Evolutionary conservation across 2,329 filamentous ascomycete species (phyloP).

Genomic region (Graphiopsis chlorocephala): DNA sequence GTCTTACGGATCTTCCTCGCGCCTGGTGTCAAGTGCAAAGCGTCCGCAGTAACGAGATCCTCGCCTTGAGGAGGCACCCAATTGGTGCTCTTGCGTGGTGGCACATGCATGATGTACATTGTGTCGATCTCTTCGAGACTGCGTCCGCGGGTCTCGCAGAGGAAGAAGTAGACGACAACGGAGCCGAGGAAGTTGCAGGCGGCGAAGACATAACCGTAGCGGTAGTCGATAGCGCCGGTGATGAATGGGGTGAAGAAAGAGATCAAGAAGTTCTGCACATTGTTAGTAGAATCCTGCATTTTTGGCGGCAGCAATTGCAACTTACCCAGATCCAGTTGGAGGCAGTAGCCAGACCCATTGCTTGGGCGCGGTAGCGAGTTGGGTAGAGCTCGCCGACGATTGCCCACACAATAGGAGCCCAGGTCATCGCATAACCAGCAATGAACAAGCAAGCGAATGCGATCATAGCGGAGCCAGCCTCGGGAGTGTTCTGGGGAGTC

Average conservation of each 20-base stretch:
- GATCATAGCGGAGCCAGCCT: slow-evolving; percentile 60
- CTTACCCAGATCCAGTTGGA: slow-evolving; percentile 56
- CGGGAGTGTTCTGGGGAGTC: slow-evolving; percentile 35
- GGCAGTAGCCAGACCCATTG: slow-evolving; percentile 59
- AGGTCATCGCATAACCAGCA: slow-evolving; percentile 64
- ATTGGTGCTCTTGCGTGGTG: slow-evolving; percentile 30
- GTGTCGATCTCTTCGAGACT: slow-evolving; percentile 77
- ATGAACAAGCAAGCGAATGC: slow-evolving; percentile 69
- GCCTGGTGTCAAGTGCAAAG: slow-evolving; percentile 23
- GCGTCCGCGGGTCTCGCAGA: slow-evolving; percentile 70
- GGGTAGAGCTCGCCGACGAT: slow-evolving; percentile 58
- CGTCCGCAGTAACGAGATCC: slow-evolving; percentile 26
- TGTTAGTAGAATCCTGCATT: not conserved
- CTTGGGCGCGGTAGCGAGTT: slow-evolving; percentile 45
- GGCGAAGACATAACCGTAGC: slow-evolving; percentile 37
- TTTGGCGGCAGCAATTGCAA: not conserved
- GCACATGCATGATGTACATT: slow-evolving; percentile 59
- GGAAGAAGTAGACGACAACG: slow-evolving; percentile 67
- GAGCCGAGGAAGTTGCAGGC: slow-evolving; percentile 31
- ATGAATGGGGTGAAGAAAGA: slow-evolving; percentile 26
- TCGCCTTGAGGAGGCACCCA: slow-evolving; percentile 29
- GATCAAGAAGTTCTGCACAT: slow-evolving; percentile 31
- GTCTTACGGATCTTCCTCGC: slow-evolving; percentile 30
- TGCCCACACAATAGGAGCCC: slow-evolving; percentile 69
- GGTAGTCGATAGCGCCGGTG: slow-evolving; percentile 33